Evolutionary conservation across 1,139 yeast species (phyloP).

Genomic region (Scheffersomyces segobiensis): DNA sequence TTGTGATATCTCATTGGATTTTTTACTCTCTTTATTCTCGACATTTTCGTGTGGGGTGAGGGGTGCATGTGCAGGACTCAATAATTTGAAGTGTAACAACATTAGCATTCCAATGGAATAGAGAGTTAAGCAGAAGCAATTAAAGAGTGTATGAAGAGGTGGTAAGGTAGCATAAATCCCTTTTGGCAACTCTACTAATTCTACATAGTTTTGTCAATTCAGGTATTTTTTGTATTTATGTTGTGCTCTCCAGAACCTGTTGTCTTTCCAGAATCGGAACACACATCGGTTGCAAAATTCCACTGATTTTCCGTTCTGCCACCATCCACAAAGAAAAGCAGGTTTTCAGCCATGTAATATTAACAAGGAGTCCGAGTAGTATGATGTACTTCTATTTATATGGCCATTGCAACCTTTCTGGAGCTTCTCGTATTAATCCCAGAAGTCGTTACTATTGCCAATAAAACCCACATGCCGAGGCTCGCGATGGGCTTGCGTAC

Average conservation of each 20-base stretch:
- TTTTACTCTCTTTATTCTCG: neutral
- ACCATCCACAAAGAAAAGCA: neutral
- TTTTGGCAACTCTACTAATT: neutral
- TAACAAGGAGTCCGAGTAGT: neutral
- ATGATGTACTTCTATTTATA: too few species aligned
- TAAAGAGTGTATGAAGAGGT: neutral
- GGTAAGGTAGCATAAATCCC: neutral
- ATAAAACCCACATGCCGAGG: neutral
- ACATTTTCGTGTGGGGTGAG: neutral
- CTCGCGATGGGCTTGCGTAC: neutral
- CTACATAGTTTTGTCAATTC: neutral
- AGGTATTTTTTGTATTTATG: neutral
- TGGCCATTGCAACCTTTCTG: neutral
- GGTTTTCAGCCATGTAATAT: neutral
- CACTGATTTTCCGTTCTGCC: neutral
- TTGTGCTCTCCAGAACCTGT: neutral
- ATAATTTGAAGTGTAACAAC: too few species aligned
- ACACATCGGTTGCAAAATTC: neutral
- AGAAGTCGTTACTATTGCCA: neutral
- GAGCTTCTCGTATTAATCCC: neutral
- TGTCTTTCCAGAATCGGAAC: neutral
- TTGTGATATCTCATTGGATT: neutral
- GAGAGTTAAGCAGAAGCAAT: neutral
- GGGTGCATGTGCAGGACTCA: neutral
- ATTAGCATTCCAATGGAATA: neutral